These are phyloP conservation scores for Irpex sp. DNA, from an alignment of 1,284 basidiomycete genomes.

Conservation along the genomic window DNA sequence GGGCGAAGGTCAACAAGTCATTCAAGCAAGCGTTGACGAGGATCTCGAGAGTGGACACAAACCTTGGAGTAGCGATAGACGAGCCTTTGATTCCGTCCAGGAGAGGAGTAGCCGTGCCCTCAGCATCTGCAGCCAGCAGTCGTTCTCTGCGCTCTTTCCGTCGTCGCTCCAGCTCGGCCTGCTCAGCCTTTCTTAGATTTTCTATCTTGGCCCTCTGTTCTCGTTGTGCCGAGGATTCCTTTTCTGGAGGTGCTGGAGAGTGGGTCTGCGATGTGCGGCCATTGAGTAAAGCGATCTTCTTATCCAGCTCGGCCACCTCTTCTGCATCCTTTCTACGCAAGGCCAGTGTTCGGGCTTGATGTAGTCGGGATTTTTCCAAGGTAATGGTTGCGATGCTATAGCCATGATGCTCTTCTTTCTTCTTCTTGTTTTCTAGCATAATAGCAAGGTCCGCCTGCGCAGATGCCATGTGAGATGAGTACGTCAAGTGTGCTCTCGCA, in stretches of 20 bases:
- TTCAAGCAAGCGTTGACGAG: slow-evolving; percentile 2
- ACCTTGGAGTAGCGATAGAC: slow-evolving; percentile 45
- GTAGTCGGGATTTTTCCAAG: slow-evolving; percentile 60
- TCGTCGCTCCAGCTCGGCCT: slow-evolving; percentile 58
- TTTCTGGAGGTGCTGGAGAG: slow-evolving; percentile 21
- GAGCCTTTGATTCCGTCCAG: slow-evolving; percentile 51
- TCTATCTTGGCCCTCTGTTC: slow-evolving; percentile 79
- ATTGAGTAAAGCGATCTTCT: slow-evolving; percentile 54
- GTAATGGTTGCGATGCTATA: slow-evolving; percentile 39
- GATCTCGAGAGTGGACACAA: slow-evolving; percentile 26
- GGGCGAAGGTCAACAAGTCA: slow-evolving; percentile 9
- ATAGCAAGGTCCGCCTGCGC: slow-evolving; percentile 61
- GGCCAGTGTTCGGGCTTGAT: slow-evolving; percentile 68
- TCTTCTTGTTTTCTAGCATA: slow-evolving; percentile 68
- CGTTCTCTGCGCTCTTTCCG: slow-evolving; percentile 62
- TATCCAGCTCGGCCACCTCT: slow-evolving; percentile 59
- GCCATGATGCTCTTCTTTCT: slow-evolving; percentile 37
- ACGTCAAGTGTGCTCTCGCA: not conserved
- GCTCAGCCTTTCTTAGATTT: slow-evolving; percentile 73
- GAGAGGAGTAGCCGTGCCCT: slow-evolving; percentile 42
- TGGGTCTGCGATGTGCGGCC: slow-evolving; percentile 22
- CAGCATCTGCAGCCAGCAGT: slow-evolving; percentile 46
- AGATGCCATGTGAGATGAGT: slow-evolving; percentile 5
- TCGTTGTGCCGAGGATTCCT: slow-evolving; percentile 79
- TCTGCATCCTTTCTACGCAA: slow-evolving; percentile 61